Evolutionary conservation across 257 asterid species (phyloP), one percentile per base, ranked within the genome.

Genomic region (Petunia secreta): DNA sequence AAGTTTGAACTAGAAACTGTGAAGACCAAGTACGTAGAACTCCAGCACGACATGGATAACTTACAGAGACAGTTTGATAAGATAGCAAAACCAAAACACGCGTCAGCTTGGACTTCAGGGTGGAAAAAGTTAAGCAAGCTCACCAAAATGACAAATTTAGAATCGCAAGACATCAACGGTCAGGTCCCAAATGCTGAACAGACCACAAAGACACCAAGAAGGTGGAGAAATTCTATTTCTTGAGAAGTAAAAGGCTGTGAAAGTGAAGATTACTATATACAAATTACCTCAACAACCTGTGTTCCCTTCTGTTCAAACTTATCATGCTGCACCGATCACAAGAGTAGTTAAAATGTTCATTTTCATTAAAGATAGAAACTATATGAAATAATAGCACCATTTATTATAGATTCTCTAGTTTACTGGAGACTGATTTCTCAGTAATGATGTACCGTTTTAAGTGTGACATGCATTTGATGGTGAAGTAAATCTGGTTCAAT

Each of bases 191-290:
- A 84, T 79, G 53, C 86, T 25, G 95, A 90, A 80, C 90, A 86
- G 71, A 36, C 85, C 34, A 82, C 83, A 75, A 92, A 92, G 88
- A 43, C 87, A 14, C 91, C 94, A 4, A 89, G 98, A 73, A 91
- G 97, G 84, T 94, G 98, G 98, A 94, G 98, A 87, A 94, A 94
- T 81, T 94, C 98, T 44, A 90, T 92, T 83, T 94, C 98, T n/a
- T 91, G 89, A 92, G 64, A 46, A 68, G 60, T 81, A 54, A 34
- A 46, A 25, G 46, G 55, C 39, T 38, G 15, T 37, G 39, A 39
- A 66, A 82, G 62, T 5, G 41, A 69, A 82, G 80, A 63, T 52
- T 76, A 58, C 41, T 34, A 8, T 58, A 10, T 69, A 68, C 34
- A 62, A 81, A 64, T 75, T 59, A 10, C 41, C 68, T 71, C 43